phyloP scores from a whole-genome alignment of 2,329 filamentous ascomycete species.

The Emergomyces orientalis region DNA sequence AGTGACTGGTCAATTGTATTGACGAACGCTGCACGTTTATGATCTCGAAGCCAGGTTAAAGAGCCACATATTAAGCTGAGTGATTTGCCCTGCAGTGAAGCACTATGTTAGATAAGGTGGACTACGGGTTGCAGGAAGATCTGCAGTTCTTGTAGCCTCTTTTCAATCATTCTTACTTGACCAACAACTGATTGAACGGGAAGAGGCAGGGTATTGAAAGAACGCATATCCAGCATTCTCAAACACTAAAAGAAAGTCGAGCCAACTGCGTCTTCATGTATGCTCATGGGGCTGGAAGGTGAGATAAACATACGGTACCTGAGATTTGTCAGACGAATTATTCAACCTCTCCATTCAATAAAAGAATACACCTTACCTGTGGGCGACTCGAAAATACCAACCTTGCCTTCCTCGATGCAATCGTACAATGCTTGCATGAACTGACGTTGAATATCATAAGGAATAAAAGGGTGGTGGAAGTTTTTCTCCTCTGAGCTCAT shows the following conservation, averaged over 20 bases:
- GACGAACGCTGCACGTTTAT: slow-evolving; percentile 57
- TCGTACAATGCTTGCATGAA: slow-evolving; percentile 80
- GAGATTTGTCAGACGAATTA: neutral
- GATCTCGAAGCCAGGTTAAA: slow-evolving; percentile 79
- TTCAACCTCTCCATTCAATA: neutral
- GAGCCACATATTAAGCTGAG: slow-evolving; percentile 82
- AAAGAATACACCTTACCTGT: slow-evolving; percentile 54
- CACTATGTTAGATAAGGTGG: neutral
- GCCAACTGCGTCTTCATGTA: neutral
- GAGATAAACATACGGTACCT: slow-evolving; percentile 9
- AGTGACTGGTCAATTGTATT: slow-evolving; percentile 37
- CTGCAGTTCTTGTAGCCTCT: neutral
- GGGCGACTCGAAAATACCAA: slow-evolving; percentile 88
- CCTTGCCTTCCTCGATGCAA: slow-evolving; percentile 66
- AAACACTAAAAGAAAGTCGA: neutral
- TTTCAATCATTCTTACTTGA: neutral
- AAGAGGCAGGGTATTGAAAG: neutral
- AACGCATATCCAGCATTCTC: neutral
- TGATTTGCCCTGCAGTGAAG: slow-evolving; percentile 61
- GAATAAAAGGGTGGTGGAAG: slow-evolving; percentile 80
- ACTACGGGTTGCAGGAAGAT: neutral
- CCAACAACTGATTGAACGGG: too few species aligned
- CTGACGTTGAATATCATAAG: slow-evolving; percentile 76
- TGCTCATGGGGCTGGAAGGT: too few species aligned
- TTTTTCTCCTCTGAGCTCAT: slow-evolving; percentile 39